Evolutionary conservation across 1,139 yeast genomes (phyloP), one percentile per base, ranked within the genome.

Genomic region (Petasospora rhodanensis): DNA sequence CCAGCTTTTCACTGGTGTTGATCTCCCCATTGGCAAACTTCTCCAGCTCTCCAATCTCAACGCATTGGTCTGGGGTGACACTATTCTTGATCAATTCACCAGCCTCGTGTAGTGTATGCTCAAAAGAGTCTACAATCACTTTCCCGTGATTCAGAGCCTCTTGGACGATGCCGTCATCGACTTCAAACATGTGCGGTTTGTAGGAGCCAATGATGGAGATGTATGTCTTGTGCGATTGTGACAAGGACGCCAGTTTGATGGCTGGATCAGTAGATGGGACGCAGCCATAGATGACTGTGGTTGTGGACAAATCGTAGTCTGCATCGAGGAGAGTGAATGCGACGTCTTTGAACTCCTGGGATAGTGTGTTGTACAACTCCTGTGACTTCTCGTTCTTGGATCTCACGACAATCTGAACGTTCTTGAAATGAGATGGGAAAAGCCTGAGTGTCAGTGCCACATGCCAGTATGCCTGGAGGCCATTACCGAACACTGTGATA

Each of bases 381-480:
- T 52, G 50, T 0, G 77, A 75, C 32, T 72, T 72, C 7, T 50
- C 58, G 18, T 61, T 43, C 1, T 71, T 59, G 41, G 73, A 72
- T 32, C 74, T 57, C 15, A 57, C 51, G 5, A 43, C 45, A 9
- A 78, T 58, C 24, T 68, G 62, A 13, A 79, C 72, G 2, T 49
- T 50, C 9, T 49, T 42, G 23, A 71, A 54, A 26, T 51, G 39
- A 1, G 44, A 46, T 5, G 64, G 62, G 41, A 70, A 73, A 28
- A 74, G 50, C 7, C 56, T 42, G 24, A 73, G 48, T 0, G 76
- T 61, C 30, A 78, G 53, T 41, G 62, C 62, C 16, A 68, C 57
- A 47, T 79, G 86, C 86, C 86, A 79, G 44, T 66, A 68, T 0
- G 80, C 80, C 51, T 79, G 86, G 18, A 67, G 63, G 0, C 87